These are phyloP conservation scores for Trifolium fragiferum DNA, from an alignment of 306 rosid genomes.

Conservation along the genomic window DNA sequence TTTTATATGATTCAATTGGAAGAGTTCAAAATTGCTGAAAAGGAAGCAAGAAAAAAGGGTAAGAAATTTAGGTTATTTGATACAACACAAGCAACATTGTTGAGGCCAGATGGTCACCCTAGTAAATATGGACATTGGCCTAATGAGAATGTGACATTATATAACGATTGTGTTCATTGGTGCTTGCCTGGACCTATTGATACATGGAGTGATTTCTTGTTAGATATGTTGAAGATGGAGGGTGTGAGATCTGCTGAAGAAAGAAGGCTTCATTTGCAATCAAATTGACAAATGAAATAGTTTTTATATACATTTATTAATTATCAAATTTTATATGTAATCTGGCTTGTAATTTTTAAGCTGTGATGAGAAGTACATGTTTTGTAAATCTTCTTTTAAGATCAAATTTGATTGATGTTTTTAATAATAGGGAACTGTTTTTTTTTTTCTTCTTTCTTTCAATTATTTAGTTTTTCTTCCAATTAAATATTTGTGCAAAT, in stretches of 20 bases:
- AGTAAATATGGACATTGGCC: slow-evolving; percentile 89
- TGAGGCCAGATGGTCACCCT: slow-evolving; percentile 97
- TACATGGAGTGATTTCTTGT: slow-evolving; percentile 75
- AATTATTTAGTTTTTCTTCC: background rate
- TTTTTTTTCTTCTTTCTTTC: background rate
- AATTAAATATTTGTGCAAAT: background rate
- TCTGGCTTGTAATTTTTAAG: background rate
- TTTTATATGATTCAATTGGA: slow-evolving; percentile 80
- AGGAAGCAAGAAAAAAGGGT: slow-evolving; percentile 62
- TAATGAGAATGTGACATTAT: slow-evolving; percentile 65
- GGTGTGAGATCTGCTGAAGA: slow-evolving; percentile 69
- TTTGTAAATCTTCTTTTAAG: slow-evolving; percentile 27
- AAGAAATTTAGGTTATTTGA: slow-evolving; percentile 69
- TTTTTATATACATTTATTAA: background rate
- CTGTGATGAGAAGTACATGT: slow-evolving; percentile 5
- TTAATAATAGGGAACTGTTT: background rate
- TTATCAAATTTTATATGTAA: background rate
- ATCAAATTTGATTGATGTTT: slow-evolving; percentile 13
- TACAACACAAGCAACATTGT: slow-evolving; percentile 61
- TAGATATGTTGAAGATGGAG: slow-evolving; percentile 83
- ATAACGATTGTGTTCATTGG: slow-evolving; percentile 95
- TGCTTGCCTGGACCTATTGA: slow-evolving; percentile 91
- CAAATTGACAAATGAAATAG: slow-evolving; percentile 35
- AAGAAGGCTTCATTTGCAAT: slow-evolving; percentile 49
- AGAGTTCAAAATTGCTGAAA: slow-evolving; percentile 70